Evolutionary conservation across 2,329 filamentous ascomycete genomes (phyloP).

Genomic region (Xylariaceae sp.): DNA sequence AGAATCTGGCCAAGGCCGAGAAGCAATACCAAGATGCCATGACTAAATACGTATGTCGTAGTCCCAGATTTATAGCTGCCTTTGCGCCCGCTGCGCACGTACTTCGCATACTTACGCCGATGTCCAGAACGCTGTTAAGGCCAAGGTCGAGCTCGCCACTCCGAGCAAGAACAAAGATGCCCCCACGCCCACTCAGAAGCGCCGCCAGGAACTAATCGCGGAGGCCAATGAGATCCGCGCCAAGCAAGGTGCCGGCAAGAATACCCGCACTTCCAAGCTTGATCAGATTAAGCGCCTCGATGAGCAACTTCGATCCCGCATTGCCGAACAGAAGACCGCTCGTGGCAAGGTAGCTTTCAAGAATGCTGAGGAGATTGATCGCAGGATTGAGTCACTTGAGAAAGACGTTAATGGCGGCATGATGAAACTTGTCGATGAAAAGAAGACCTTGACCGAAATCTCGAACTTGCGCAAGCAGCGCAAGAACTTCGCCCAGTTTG

Average conservation of each 20-base stretch:
- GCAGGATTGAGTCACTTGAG: constrained; percentile 73
- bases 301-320: constrained; percentile 77
- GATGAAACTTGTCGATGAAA: constrained; percentile 96
- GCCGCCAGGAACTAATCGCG: constrained; percentile 75
- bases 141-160: constrained; percentile 78
- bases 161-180: constrained; percentile 71
- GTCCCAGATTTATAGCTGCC: not conserved
- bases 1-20: constrained; percentile 71
- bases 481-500: constrained; percentile 84
- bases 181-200: constrained; percentile 73
- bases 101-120: constrained; percentile 11
- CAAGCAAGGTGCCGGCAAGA: constrained; percentile 85
- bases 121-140: constrained; percentile 71
- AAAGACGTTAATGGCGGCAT: constrained; percentile 80
- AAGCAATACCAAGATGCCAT: constrained; percentile 78
- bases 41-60: constrained; percentile 42
- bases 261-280: constrained; percentile 66
- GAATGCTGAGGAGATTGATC: constrained; percentile 80
- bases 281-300: constrained; percentile 93
- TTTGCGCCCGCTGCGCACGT: not conserved
- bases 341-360: constrained; percentile 79
- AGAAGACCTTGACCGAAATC: constrained; percentile 82
- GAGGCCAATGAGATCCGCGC: constrained; percentile 79
- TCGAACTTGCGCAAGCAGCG: constrained; percentile 78
- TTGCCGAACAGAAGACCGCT: constrained; percentile 80